Conservation (phyloP, 179 eudicot species). For the Sideroxylon spinosum region DNA sequence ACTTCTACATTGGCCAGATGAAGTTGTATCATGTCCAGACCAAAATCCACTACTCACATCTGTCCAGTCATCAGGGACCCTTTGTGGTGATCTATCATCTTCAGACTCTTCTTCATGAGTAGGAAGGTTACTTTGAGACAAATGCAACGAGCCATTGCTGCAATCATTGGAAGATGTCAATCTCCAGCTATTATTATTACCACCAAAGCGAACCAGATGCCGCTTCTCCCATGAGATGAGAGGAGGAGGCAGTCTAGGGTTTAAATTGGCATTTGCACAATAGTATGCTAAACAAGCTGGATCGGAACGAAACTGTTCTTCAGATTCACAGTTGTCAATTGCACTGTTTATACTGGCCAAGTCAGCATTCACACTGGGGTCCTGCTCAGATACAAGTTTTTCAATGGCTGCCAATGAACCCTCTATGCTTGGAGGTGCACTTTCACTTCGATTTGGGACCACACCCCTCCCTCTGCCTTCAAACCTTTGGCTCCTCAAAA, state of each 20-base stretch:
- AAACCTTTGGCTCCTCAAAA: conserved; percentile 41
- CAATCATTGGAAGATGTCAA: conserved; percentile 33
- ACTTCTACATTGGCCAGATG: conserved; percentile 28
- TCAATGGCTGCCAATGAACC: conserved; percentile 56
- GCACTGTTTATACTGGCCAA: conserved; percentile 22
- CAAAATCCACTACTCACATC: conserved; percentile 23
- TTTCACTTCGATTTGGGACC: conserved; percentile 60
- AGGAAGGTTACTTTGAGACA: conserved; percentile 41
- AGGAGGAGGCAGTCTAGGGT: conserved; percentile 62
- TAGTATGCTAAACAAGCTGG: conserved; percentile 46
- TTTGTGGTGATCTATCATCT: conserved; percentile 47
- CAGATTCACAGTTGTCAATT: conserved; percentile 24
- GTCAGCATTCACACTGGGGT: conserved; percentile 25
- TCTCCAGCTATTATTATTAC: conserved; percentile 24
- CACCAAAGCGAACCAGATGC: conserved; percentile 27
- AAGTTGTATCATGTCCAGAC: conserved; percentile 29
- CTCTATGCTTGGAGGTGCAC: conserved; percentile 73
- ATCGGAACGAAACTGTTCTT: conserved; percentile 34
- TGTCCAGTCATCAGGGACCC: conserved; percentile 34
- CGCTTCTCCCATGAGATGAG: conserved; percentile 43
- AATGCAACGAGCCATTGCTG: conserved; percentile 30
- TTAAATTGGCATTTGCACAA: conserved; percentile 39
- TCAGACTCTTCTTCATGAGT: conserved; percentile 63
- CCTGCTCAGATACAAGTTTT: conserved; percentile 32
- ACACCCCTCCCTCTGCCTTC: conserved; percentile 23